These are phyloP conservation scores for Metarhizium sp. DNA, from an alignment of 2,329 filamentous ascomycete species.

Conservation along the genomic window DNA sequence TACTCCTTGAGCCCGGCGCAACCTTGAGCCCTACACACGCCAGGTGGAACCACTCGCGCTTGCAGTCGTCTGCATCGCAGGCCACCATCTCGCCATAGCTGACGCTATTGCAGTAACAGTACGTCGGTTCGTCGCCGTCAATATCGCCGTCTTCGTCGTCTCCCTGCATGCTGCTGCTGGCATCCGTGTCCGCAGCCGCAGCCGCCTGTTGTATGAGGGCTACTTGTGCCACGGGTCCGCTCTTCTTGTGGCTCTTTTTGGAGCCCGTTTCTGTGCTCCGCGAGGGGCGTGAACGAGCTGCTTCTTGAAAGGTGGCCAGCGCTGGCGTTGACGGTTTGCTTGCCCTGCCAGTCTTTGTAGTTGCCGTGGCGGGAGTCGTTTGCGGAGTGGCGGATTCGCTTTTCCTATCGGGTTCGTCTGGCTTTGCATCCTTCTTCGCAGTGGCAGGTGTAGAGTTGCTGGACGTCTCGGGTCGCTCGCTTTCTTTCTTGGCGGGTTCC, in stretches of 20 bases:
- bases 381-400: slow-evolving; percentile 28
- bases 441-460: slow-evolving; percentile 17
- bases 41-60: slow-evolving; percentile 75
- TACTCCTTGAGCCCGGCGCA: slow-evolving; percentile 67
- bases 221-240: slow-evolving; percentile 27
- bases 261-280: slow-evolving; percentile 36
- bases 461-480: slow-evolving; percentile 18
- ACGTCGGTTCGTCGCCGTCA: slow-evolving; percentile 62
- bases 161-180: slow-evolving; percentile 29
- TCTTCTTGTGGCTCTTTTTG: slow-evolving; percentile 53
- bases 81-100: slow-evolving; percentile 82
- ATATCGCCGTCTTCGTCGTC: slow-evolving; percentile 45
- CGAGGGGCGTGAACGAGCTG: slow-evolving; percentile 43
- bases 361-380: slow-evolving; percentile 34
- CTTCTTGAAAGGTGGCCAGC: slow-evolving; percentile 49
- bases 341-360: slow-evolving; percentile 56
- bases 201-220: slow-evolving; percentile 22
- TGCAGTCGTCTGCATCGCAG: slow-evolving; percentile 64
- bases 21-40: slow-evolving; percentile 72
- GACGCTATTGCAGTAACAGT: slow-evolving; percentile 72
- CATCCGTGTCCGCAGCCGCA: slow-evolving; percentile 30
- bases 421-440: slow-evolving; percentile 34
- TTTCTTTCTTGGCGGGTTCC: slow-evolving; percentile 24
- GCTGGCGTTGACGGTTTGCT: slow-evolving; percentile 60
- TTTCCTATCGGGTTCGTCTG: slow-evolving; percentile 26